Conservation (phyloP, 164 flowering plant species). For the Vitis cinerea region DNA sequence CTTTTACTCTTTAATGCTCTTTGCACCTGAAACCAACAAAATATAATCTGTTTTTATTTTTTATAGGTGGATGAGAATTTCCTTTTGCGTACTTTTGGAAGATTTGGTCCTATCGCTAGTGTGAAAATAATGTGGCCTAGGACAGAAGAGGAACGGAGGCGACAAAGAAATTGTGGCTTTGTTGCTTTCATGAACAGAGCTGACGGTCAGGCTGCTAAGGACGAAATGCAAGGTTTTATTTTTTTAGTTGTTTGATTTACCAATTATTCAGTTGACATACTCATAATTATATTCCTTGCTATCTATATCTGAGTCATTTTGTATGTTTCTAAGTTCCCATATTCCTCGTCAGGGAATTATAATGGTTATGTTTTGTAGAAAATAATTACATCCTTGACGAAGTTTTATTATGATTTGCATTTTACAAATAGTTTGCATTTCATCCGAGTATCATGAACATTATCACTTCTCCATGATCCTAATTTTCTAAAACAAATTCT, state of each 20-base stretch:
- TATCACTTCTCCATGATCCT: no score
- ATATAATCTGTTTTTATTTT: background rate
- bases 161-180: slow-evolving; percentile 98
- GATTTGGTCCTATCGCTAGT: slow-evolving; percentile 99
- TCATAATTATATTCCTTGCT: background rate
- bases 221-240: slow-evolving; percentile 95
- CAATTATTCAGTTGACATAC: background rate
- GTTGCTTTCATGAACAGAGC: slow-evolving; percentile 99
- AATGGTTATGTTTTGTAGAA: no score
- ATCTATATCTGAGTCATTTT: background rate
- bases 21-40: background rate
- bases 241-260: background rate
- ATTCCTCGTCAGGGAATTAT: no score
- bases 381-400: no score
- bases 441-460: no score
- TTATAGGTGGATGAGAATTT: slow-evolving; percentile 95
- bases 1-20: background rate
- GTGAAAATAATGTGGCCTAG: slow-evolving; percentile 99
- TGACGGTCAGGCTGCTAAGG: slow-evolving; percentile 99
- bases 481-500: no score
- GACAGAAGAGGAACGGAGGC: slow-evolving; percentile 91
- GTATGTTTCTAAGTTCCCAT: no score
- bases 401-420: no score
- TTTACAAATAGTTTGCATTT: no score
- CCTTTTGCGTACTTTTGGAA: slow-evolving; percentile 93